These are phyloP conservation scores for Vanrija sp. DNA, from an alignment of 1,284 basidiomycete genomes.

Conservation along the genomic window DNA sequence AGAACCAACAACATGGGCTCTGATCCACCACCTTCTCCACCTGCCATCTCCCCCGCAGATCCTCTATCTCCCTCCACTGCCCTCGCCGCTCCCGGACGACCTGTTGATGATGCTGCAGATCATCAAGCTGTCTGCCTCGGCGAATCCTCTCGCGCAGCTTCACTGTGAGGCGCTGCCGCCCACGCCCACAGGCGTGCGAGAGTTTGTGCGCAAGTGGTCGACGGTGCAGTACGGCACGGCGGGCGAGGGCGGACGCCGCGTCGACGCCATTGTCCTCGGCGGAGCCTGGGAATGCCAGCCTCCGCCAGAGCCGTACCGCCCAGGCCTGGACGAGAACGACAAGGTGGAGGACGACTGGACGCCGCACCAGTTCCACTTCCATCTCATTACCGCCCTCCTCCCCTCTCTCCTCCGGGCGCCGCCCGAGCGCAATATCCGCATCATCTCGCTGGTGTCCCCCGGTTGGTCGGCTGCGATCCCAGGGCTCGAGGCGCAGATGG, in stretches of 20 bases:
- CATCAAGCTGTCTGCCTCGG: slow-evolving; percentile 31
- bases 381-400: slow-evolving; percentile 70
- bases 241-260: slow-evolving; percentile 41
- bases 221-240: slow-evolving; percentile 32
- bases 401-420: slow-evolving; percentile 73
- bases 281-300: slow-evolving; percentile 37
- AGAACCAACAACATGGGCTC: slow-evolving; percentile 36
- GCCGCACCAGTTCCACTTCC: slow-evolving; percentile 54
- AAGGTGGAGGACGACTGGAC: slow-evolving; percentile 29
- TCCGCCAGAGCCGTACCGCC: neutral
- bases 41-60: slow-evolving; percentile 48
- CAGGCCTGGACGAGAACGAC: neutral
- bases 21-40: slow-evolving; percentile 42
- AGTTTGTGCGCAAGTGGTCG: slow-evolving; percentile 44
- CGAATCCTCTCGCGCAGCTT: slow-evolving; percentile 38
- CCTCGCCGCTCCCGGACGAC: slow-evolving; percentile 39
- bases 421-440: slow-evolving; percentile 73
- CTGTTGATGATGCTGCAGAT: slow-evolving; percentile 46
- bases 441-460: slow-evolving; percentile 74
- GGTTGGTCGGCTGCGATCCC: slow-evolving; percentile 72
- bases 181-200: slow-evolving; percentile 32
- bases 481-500: slow-evolving; percentile 43
- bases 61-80: slow-evolving; percentile 43
- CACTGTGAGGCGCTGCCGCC: slow-evolving; percentile 45
- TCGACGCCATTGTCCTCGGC: slow-evolving; percentile 47